Conservation (phyloP, 495 filamentous ascomycete species). For the Penicillium parvum region DNA sequence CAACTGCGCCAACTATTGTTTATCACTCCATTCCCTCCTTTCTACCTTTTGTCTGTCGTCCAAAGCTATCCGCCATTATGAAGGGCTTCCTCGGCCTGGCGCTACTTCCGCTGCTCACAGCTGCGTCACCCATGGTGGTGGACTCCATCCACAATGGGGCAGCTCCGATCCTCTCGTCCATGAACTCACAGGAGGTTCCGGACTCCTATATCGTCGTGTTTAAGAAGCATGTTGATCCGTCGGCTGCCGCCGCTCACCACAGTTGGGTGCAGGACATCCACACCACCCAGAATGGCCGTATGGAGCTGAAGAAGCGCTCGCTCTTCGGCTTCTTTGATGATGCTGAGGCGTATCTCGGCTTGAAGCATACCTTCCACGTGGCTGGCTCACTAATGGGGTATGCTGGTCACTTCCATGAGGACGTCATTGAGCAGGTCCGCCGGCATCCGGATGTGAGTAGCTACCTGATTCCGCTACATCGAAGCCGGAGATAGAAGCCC, state of each 20-base stretch:
- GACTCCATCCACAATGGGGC: conserved; percentile 80
- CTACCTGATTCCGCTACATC: neutral
- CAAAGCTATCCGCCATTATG: conserved; percentile 59
- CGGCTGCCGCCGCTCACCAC: conserved; percentile 70
- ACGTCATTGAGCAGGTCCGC: conserved; percentile 87
- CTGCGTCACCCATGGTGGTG: conserved; percentile 71
- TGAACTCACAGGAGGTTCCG: conserved; percentile 69
- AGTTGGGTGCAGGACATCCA: conserved; percentile 84
- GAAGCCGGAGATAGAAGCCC: neutral
- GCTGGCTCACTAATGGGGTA: conserved; percentile 82
- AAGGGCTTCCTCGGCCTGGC: conserved; percentile 64
- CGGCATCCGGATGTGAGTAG: conserved; percentile 93
- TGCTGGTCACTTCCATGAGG: conserved; percentile 92
- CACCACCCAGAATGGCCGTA: conserved; percentile 51
- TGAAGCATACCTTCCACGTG: conserved; percentile 95
- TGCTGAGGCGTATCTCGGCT: conserved; percentile 68
- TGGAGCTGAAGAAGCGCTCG: conserved; percentile 85
- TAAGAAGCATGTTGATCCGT: conserved; percentile 82
- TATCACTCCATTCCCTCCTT: conserved; percentile 15
- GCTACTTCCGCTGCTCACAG: conserved; percentile 60
- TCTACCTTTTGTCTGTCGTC: conserved; percentile 14
- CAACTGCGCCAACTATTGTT: conserved; percentile 24
- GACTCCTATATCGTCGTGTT: conserved; percentile 97
- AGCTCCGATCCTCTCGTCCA: conserved; percentile 82
- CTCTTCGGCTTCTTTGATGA: conserved; percentile 69